Evolutionary conservation across 176 grass and related monocot genomes (phyloP).

Genomic region (Poa pratensis): DNA sequence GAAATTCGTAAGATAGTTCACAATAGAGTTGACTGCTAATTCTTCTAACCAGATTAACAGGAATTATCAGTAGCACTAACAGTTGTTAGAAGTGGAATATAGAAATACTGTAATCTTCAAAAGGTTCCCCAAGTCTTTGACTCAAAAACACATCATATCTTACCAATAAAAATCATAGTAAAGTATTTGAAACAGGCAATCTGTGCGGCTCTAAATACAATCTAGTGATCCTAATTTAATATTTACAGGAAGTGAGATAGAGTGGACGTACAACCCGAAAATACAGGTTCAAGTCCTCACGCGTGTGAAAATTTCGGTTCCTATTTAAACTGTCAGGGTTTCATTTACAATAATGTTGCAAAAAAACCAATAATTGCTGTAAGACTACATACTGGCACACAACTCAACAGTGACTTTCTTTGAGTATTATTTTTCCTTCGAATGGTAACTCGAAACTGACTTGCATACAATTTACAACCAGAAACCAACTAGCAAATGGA

Average conservation of each 20-base stretch:
- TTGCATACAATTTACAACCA: neutral
- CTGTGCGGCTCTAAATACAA: neutral
- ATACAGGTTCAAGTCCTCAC: neutral
- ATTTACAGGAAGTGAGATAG: neutral
- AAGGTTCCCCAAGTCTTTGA: neutral
- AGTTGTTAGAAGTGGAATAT: neutral
- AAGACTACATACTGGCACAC: neutral
- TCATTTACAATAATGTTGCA: neutral
- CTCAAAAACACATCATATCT: neutral
- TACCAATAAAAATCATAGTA: neutral
- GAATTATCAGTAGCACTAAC: neutral
- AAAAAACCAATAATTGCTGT: neutral
- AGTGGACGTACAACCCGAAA: neutral
- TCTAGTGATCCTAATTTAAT: neutral
- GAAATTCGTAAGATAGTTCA: neutral
- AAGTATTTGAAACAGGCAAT: neutral
- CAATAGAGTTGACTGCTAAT: neutral
- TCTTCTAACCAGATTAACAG: neutral
- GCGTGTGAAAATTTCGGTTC: neutral
- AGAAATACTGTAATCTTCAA: neutral
- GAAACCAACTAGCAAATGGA: neutral
- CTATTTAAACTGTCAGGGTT: neutral
- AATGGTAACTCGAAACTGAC: neutral
- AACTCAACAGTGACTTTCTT: neutral
- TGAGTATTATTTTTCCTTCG: neutral